Conservation (phyloP, 148 eudicot species). For the Persicaria maculosa region DNA sequence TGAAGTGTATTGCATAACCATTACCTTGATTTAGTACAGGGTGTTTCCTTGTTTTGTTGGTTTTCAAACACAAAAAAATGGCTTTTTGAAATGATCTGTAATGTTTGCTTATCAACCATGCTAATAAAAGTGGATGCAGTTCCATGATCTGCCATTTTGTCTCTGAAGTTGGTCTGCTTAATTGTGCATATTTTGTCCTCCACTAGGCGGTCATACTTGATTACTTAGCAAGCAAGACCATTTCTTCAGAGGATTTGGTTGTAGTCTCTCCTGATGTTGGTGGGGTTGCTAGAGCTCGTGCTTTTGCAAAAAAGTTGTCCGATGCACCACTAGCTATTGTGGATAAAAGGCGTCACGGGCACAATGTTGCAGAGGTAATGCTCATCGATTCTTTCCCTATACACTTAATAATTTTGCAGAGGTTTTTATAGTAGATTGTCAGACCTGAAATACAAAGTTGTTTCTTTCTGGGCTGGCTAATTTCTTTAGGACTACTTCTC, state of each 20-base stretch:
- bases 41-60: background rate
- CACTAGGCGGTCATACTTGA: conserved; percentile 84
- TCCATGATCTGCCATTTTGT: background rate
- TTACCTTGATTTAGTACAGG: background rate
- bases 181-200: conserved; percentile 12
- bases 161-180: background rate
- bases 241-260: conserved; percentile 67
- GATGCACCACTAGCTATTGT: conserved; percentile 98
- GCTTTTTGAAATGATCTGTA: background rate
- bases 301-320: conserved; percentile 89
- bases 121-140: conserved; percentile 1
- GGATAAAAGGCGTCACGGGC: conserved; percentile 94
- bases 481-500: background rate
- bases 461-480: background rate
- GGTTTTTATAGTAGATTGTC: background rate
- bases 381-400: background rate
- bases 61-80: background rate
- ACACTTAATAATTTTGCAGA: background rate
- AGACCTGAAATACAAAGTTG: background rate
- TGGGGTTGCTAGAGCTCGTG: conserved; percentile 96
- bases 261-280: conserved; percentile 99
- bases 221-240: conserved; percentile 90
- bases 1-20: background rate
- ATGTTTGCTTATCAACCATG: background rate
- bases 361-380: conserved; percentile 84